Base-by-base conservation (phyloP, 352 stramenopile species). In the Phytopythium oedochilum region DNA sequence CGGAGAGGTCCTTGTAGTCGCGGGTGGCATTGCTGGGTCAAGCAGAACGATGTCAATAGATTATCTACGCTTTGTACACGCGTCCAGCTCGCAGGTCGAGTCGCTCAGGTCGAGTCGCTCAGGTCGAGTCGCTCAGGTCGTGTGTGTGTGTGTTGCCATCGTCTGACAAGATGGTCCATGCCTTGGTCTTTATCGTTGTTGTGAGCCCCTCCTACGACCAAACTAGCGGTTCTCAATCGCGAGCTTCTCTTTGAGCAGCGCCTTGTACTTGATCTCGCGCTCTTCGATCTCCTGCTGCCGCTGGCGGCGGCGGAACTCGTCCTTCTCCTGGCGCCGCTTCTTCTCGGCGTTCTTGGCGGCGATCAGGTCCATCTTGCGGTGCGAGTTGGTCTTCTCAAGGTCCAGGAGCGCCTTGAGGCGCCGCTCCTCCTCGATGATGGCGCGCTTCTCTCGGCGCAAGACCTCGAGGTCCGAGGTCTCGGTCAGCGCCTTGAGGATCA, bases 381-480 rank as follows among this genome's bases (percentile, higher is more conserved):
- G 89, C 1, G 81, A 88, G 36, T 96, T 97, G 48, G 86, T 96
- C 69, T 98, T 98, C 54, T 98, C 92, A 0, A 98, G 76, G 58
- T 97, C 89, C 50, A 98, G 66, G 2, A 98, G 68, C 28, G 93
- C 92, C 59, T 97, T 97, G 34, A 98, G 59, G 3, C 93, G 85
- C 52, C 92, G 90, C 69, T 98, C 93, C 65, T 98, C 93, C 53
- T 97, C 86, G 32, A 97, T 89, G 57, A 98, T 98, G 5, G 92
- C 90, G 22, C 92, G 80, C 79, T 98, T 98, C 61, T 98, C 93
- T 36, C 83, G 78, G 2, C 93, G 85, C 38, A 98, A 64, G 26
- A 91, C 66, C 49, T 98, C 93, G 8, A 98, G 65, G 57, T 98
- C 93, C 1, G 83, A 88, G 18, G 79, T 88, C 59, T 98, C 89